Percentiles rank a stretch among this genome's conserved stretches.
phyloP scores from a whole-genome alignment of 495 filamentous ascomycete genomes.

The Hamigera avellanea region DNA sequence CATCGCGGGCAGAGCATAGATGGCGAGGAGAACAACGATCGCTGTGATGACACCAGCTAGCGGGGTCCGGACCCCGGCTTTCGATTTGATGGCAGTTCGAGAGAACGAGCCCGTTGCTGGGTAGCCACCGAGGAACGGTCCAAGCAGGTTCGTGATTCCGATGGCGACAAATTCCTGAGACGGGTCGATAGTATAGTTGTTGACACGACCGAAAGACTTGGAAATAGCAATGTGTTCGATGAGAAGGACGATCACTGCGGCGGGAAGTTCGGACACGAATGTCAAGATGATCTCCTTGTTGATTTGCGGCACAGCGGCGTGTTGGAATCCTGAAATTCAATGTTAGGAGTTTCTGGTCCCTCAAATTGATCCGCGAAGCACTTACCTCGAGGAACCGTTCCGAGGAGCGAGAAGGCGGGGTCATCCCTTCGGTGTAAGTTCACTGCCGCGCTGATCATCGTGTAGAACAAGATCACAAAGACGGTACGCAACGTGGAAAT shows the following conservation, averaged over 20 bases:
- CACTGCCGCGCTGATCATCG: conserved; percentile 77
- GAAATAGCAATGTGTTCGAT: conserved; percentile 98
- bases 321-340: conserved; percentile 50
- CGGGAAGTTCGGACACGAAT: conserved; percentile 57
- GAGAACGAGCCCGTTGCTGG: conserved; percentile 96
- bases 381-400: conserved; percentile 62
- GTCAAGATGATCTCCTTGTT: conserved; percentile 48
- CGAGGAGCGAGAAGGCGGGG: conserved; percentile 54
- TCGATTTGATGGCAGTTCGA: conserved; percentile 94
- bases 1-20: conserved; percentile 81
- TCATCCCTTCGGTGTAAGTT: conserved; percentile 47
- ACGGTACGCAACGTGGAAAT: conserved; percentile 76
- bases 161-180: conserved; percentile 96
- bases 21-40: conserved; percentile 79
- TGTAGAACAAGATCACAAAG: conserved; percentile 90
- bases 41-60: conserved; percentile 89
- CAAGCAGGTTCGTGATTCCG: conserved; percentile 81
- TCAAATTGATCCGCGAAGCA: conserved; percentile 1
- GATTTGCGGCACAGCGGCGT: conserved; percentile 66
- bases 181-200: conserved; percentile 97
- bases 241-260: conserved; percentile 80
- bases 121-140: conserved; percentile 88
- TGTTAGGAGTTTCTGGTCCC: no score
- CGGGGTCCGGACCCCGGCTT: conserved; percentile 89
- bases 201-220: conserved; percentile 92